Percentiles rank a stretch among this genome's conserved stretches.
These are phyloP conservation scores for Fusarium tupiense DNA, from an alignment of 2,329 filamentous ascomycete genomes.

Conservation along the genomic window DNA sequence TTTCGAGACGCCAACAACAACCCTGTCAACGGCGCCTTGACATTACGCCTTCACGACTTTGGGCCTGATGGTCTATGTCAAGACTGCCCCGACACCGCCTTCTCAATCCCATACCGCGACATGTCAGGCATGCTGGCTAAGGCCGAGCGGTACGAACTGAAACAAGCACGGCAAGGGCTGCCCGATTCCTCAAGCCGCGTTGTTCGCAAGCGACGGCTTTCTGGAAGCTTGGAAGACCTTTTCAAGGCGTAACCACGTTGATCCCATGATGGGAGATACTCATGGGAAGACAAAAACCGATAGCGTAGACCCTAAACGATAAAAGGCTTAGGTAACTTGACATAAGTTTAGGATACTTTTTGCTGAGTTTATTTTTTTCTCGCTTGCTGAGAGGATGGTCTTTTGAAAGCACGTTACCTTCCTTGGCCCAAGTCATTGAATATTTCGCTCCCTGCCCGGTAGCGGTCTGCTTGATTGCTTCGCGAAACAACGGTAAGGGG, in stretches of 20 bases:
- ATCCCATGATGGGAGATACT: too few relatives aligned
- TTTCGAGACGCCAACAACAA: not conserved
- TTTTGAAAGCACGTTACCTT: too few relatives aligned
- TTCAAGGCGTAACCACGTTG: too few relatives aligned
- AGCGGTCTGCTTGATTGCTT: too few relatives aligned
- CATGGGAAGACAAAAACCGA: too few relatives aligned
- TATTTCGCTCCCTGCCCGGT: too few relatives aligned
- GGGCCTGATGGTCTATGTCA: not conserved
- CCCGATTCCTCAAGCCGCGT: rapidly evolving
- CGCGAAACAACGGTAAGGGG: rapidly evolving
- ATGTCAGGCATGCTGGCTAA: rapidly evolving
- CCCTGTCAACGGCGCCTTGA: rapidly evolving
- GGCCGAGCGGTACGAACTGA: not conserved
- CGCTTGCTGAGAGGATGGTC: too few relatives aligned
- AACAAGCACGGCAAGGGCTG: rapidly evolving
- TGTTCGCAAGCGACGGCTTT: not conserved
- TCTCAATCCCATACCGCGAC: not conserved
- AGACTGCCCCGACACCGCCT: rapidly evolving
- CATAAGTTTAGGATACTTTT: too few relatives aligned
- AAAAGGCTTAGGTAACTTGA: too few relatives aligned
- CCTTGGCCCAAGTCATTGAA: too few relatives aligned
- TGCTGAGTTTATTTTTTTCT: too few relatives aligned
- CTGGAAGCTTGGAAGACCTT: not conserved
- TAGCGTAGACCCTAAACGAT: too few relatives aligned
- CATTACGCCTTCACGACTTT: not conserved